Conservation (phyloP, 2,329 filamentous ascomycete species). For the Aureobasidium sp. region DNA sequence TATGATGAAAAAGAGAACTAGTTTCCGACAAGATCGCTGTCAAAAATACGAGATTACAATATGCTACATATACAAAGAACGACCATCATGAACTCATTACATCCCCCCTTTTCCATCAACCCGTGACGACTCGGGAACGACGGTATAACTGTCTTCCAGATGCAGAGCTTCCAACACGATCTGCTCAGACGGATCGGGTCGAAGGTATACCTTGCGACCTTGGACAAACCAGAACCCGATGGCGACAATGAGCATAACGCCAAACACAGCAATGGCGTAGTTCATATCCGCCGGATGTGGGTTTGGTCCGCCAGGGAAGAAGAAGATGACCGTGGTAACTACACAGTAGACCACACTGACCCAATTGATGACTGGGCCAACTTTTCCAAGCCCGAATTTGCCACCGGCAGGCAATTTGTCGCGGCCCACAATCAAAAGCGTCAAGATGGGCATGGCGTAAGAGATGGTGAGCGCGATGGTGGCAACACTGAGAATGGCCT, state of each 20-base stretch:
- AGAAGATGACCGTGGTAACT: constrained; percentile 50
- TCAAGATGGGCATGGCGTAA: constrained; percentile 34
- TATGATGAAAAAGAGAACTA: background rate
- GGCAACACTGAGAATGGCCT: constrained; percentile 38
- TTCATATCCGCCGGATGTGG: constrained; percentile 49
- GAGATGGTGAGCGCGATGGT: constrained; percentile 38
- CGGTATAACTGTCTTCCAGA: background rate
- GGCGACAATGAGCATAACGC: constrained; percentile 47
- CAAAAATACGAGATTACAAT: too few species aligned
- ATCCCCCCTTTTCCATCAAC: background rate
- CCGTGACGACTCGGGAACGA: background rate
- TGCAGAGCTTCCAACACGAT: constrained; percentile 2
- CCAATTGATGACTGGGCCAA: constrained; percentile 27
- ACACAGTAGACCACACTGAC: constrained; percentile 46
- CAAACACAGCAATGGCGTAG: constrained; percentile 52
- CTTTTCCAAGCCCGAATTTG: constrained; percentile 40
- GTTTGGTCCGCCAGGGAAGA: constrained; percentile 44
- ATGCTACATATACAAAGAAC: background rate
- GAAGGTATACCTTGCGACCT: constrained; percentile 36
- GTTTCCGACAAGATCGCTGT: too few species aligned
- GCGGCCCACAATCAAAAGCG: constrained; percentile 42
- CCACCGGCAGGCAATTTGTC: constrained; percentile 43
- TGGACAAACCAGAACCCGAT: constrained; percentile 46
- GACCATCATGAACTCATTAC: background rate
- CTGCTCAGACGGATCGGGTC: background rate